Evolutionary conservation across 139 green algal genomes (phyloP).

Genomic region (Trebouxia sp.): DNA sequence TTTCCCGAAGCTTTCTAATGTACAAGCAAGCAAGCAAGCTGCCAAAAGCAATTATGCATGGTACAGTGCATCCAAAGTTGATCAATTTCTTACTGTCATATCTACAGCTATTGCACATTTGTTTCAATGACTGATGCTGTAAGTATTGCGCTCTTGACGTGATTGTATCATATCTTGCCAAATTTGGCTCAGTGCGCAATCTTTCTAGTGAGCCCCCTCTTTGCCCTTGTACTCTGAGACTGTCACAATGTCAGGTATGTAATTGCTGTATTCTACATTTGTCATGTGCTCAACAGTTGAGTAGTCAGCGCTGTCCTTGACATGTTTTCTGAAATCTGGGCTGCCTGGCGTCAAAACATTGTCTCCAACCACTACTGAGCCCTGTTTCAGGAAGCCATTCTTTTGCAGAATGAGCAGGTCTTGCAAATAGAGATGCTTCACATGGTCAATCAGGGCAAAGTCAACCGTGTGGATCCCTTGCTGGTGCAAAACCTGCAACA

Average conservation of each 20-base stretch:
- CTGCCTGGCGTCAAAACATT: conserved; percentile 3
- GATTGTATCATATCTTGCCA: background rate
- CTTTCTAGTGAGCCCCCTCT: too few species aligned
- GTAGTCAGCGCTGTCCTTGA: background rate
- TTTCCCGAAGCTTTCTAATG: too few species aligned
- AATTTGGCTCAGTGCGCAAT: background rate
- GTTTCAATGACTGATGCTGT: too few species aligned
- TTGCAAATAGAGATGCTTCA: conserved; percentile 6
- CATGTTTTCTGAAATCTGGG: background rate
- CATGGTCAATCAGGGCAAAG: conserved; percentile 17
- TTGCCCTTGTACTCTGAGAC: background rate
- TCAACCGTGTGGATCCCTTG: background rate
- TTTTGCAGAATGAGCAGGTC: conserved; percentile 3
- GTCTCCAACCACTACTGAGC: background rate
- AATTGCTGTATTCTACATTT: conserved; percentile 15
- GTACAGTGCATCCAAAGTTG: too few species aligned
- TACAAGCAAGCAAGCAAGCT: too few species aligned
- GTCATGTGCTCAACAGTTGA: background rate
- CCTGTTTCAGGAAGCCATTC: background rate
- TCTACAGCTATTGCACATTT: too few species aligned
- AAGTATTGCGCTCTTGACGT: too few species aligned
- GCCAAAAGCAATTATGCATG: too few species aligned
- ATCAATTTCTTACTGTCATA: too few species aligned
- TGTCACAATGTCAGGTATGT: background rate
- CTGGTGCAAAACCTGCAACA: background rate